Evolutionary conservation across 768 basidiomycete species (phyloP), one percentile per base, ranked within the genome.

Genomic region (Gelatoporia subvermispora): DNA sequence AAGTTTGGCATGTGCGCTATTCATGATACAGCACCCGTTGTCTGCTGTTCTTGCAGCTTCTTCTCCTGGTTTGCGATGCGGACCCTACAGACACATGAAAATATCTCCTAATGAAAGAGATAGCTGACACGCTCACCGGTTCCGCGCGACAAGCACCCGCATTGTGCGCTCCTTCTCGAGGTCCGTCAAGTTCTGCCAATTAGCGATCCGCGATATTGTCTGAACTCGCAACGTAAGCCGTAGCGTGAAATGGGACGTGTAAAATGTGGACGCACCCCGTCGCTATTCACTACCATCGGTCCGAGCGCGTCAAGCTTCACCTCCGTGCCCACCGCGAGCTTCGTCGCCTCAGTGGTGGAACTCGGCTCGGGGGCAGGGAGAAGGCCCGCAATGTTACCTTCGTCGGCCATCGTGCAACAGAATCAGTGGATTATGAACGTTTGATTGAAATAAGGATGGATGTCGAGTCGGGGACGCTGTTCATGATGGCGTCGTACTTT

Each of bases 261-360:
- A 4, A 35, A 20, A 35, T 20, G 35, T 16, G 9, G 18, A 16
- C 75, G 48, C 60, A 84, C 81, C 45, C 82, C 83, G 66, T 86
- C 77, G 36, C 67, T 75, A 59, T 85, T 85, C 35, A 85, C 80
- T 38, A 86, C 79, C 71, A 85, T 74, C 1, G 84, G 84, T 1
- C 82, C 83, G 11, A 85, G 69, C 17, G 68, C 70, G 50, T 85
- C 81, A 5, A 84, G 63, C 60, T 73, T 79, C 43, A 82, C 58
- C 28, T 60, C 53, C 41, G 48, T 48, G 42, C 38, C 22, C 11
- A 54, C 38, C 8, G 49, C 39, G 23, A 56, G 18, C 47, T 52
- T 50, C 28, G 52, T 45, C 7, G 39, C 43, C 15, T 48, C 41
- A 3, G 41, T 48, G 9, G 41, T 45, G 22, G n/a, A 11, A 17